Conservation (phyloP, 495 filamentous ascomycete genomes). For the Penicillium pulvis region DNA sequence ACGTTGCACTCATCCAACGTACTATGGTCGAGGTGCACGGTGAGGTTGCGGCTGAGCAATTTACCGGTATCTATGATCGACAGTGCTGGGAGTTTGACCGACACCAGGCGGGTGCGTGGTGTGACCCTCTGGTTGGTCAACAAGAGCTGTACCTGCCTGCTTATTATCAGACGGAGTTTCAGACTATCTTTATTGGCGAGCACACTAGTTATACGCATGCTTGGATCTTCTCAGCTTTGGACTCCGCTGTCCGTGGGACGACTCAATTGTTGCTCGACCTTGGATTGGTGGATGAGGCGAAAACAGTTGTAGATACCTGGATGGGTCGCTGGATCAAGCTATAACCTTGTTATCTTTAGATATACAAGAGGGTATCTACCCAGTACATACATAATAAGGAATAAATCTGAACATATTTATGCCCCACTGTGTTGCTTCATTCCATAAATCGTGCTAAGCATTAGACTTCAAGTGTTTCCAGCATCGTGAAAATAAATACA, state of each 20-base stretch:
- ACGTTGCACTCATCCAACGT: conserved; percentile 56
- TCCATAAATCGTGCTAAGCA: no score
- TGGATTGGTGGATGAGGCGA: conserved; percentile 71
- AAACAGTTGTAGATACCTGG: conserved; percentile 62
- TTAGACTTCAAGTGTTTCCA: no score
- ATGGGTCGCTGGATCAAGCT: conserved; percentile 65
- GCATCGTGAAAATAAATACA: no score
- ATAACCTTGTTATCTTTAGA: conserved; percentile 4
- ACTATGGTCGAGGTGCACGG: conserved; percentile 66
- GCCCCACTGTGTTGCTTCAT: no score
- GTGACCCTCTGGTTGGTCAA: conserved; percentile 56
- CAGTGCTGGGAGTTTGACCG: conserved; percentile 61
- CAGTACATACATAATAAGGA: no score
- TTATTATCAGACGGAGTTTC: conserved; percentile 68
- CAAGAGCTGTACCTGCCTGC: conserved; percentile 68
- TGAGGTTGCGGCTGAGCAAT: conserved; percentile 54
- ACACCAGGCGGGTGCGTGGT: conserved; percentile 57
- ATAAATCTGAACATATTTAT: no score
- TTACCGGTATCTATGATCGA: conserved; percentile 59
- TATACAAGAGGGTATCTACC: no score
- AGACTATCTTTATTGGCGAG: conserved; percentile 69
- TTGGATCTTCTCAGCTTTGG: conserved; percentile 70
- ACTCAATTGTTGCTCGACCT: conserved; percentile 67
- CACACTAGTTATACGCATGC: conserved; percentile 75
- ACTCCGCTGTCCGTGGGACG: conserved; percentile 65